A percentile compares a stretch with the other conserved stretches of the same genome.
Conservation (phyloP, 2,329 filamentous ascomycete genomes). For the Ploettnerulaceae sp. region DNA sequence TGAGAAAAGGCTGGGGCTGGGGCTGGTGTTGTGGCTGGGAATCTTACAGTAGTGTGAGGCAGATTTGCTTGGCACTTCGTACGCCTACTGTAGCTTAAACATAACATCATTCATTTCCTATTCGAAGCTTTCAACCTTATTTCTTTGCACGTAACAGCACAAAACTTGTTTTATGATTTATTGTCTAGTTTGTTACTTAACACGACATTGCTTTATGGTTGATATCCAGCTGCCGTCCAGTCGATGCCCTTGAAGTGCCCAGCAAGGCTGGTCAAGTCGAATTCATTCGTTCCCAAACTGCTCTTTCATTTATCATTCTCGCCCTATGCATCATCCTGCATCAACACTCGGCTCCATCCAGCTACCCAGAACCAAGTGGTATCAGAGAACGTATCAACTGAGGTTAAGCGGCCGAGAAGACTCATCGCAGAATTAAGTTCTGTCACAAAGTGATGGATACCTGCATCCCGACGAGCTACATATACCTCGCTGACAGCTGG, state of each 20-base stretch:
- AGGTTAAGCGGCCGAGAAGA: neutral
- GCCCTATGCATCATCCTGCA: neutral
- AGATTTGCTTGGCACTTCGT: conserved; percentile 1
- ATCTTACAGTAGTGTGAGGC: conserved; percentile 1
- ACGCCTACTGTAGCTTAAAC: no score
- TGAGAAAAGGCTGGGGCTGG: conserved; percentile 1
- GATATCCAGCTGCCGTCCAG: no score
- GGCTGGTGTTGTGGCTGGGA: conserved; percentile 4
- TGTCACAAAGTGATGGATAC: no score
- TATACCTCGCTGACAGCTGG: no score
- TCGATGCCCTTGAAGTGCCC: no score
- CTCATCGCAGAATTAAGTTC: neutral
- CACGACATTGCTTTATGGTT: no score
- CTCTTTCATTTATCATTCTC: neutral
- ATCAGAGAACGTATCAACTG: neutral
- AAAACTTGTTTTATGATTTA: no score
- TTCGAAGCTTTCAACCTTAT: no score
- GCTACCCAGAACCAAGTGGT: neutral
- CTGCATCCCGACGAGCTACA: no score
- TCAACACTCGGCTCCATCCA: neutral
- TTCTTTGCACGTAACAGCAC: no score
- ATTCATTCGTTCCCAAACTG: neutral
- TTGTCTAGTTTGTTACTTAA: no score
- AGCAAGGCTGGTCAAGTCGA: neutral
- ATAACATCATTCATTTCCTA: no score